Evolutionary conservation across 345 rosid species (phyloP).

Genomic region (Euphorbia tirucalli): DNA sequence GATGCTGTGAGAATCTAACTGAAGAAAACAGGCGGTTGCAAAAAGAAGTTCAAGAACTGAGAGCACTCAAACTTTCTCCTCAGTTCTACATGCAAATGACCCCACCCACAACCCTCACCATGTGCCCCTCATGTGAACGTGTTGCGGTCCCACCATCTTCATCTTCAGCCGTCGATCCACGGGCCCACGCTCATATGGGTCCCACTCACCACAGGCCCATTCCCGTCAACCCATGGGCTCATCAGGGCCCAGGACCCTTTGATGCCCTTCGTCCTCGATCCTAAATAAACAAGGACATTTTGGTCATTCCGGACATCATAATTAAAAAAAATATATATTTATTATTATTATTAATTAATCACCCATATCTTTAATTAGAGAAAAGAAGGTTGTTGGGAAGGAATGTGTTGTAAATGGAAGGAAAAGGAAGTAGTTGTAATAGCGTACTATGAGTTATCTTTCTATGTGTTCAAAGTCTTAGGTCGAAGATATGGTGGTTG

Average conservation of each 20-base stretch:
- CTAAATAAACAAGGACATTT: conserved; percentile 34
- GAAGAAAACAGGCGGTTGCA: conserved; percentile 96
- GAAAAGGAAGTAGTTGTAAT: background rate
- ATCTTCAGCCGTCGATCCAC: conserved; percentile 34
- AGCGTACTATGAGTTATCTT: background rate
- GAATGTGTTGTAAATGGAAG: conserved; percentile 17
- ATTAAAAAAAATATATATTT: too few species aligned
- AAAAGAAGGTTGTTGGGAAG: conserved; percentile 9
- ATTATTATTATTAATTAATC: background rate
- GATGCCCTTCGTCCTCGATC: conserved; percentile 56
- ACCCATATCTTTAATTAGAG: background rate
- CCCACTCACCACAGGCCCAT: conserved; percentile 15
- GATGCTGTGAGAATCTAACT: conserved; percentile 96
- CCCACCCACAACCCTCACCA: conserved; percentile 98
- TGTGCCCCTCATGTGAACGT: conserved; percentile 98
- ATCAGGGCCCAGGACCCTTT: conserved; percentile 42
- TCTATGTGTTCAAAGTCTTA: conserved; percentile 17
- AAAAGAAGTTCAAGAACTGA: conserved; percentile 88
- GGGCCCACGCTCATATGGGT: conserved; percentile 23
- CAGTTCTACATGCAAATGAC: conserved; percentile 98
- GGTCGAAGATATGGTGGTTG: conserved; percentile 44
- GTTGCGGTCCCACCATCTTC: conserved; percentile 61
- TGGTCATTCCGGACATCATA: conserved; percentile 17
- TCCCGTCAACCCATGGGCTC: conserved; percentile 35
- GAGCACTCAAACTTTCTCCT: conserved; percentile 92